Conservation (phyloP, 179 eudicot species). For the Heliamphora pulchella region DNA sequence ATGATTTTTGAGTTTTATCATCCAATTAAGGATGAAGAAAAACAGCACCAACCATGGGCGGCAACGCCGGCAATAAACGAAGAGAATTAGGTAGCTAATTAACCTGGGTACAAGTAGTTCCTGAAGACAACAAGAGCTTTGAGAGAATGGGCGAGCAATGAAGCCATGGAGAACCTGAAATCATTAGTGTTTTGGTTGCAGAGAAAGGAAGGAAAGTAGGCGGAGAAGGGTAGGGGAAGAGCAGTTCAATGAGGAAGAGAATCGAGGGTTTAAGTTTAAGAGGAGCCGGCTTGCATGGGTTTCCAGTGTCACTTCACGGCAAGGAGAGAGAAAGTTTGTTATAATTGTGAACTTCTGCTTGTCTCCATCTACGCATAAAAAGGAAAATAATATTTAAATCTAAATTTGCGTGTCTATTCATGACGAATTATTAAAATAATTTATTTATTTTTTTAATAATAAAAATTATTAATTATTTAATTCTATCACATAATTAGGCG, state of each 20-base stretch:
- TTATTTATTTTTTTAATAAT: no score
- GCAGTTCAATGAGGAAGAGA: not conserved
- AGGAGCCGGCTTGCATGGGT: slow-evolving; percentile 8
- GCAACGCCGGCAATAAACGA: no score
- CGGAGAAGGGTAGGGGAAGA: not conserved
- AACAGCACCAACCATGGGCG: not conserved
- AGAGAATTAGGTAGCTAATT: not conserved
- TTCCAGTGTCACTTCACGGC: slow-evolving; percentile 12
- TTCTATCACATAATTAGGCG: no score
- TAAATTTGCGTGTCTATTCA: no score
- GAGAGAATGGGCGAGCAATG: slow-evolving; percentile 13
- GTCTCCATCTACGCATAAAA: no score
- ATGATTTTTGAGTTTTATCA: not conserved
- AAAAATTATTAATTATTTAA: no score
- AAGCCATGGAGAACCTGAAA: slow-evolving; percentile 13
- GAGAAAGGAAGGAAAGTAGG: not conserved
- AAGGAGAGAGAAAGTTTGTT: not conserved
- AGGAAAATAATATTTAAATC: no score
- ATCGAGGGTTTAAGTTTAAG: not conserved
- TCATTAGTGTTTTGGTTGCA: not conserved
- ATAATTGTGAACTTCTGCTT: no score
- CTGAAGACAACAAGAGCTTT: slow-evolving; percentile 24
- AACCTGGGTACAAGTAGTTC: slow-evolving; percentile 21
- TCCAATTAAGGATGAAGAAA: not conserved
- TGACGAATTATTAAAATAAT: no score